These are phyloP conservation scores for Tinospora cordifolia DNA, from an alignment of 164 flowering plant species.

Conservation along the genomic window DNA sequence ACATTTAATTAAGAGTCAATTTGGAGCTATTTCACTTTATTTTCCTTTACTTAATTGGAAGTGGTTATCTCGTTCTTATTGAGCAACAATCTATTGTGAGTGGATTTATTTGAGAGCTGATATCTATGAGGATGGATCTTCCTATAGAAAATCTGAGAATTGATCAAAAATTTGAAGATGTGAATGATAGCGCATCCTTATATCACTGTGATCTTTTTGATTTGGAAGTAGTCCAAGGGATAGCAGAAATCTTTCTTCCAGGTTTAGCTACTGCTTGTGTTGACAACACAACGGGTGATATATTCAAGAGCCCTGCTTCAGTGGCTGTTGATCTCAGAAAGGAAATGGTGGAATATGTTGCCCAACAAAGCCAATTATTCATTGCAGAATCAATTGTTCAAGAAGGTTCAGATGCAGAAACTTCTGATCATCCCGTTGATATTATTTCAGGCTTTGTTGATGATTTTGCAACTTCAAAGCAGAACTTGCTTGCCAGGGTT, in stretches of 20 bases:
- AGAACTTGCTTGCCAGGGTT: constrained; percentile 60
- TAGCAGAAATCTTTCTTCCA: constrained; percentile 18
- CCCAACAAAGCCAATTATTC: constrained; percentile 53
- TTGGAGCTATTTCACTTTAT: background rate
- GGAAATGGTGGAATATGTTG: constrained; percentile 71
- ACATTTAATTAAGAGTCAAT: background rate
- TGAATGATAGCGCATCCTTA: constrained; percentile 11
- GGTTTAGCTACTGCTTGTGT: constrained; percentile 29
- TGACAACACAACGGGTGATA: constrained; percentile 26
- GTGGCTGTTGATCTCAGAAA: constrained; percentile 69
- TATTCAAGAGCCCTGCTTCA: constrained; percentile 35
- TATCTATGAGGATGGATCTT: constrained; percentile 1
- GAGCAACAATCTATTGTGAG: no score
- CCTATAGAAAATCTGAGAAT: constrained; percentile 4
- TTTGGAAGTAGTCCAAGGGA: constrained; percentile 24
- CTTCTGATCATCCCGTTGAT: constrained; percentile 55
- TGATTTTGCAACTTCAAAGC: constrained; percentile 56
- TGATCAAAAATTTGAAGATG: constrained; percentile 8
- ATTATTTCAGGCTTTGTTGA: constrained; percentile 61
- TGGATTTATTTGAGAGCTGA: no score
- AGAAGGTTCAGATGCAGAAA: constrained; percentile 36
- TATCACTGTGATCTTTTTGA: constrained; percentile 20
- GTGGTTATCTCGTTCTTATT: no score
- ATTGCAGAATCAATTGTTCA: constrained; percentile 58
- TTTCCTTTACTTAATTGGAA: no score